Conservation (phyloP, 1,139 yeast species). For the Meyerozyma sp. region DNA sequence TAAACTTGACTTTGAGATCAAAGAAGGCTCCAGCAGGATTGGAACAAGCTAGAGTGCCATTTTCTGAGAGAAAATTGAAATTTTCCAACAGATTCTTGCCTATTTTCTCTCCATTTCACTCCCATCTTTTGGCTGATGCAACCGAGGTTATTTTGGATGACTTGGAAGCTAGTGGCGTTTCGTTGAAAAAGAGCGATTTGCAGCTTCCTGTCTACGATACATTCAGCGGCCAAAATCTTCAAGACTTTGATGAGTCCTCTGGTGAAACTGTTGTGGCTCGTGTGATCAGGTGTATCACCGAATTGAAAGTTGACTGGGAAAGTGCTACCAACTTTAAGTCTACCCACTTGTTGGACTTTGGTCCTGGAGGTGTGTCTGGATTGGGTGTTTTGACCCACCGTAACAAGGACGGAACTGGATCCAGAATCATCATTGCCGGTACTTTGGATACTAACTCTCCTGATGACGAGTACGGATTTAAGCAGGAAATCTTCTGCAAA, state of each 20-base stretch:
- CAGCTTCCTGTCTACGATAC: slow-evolving; percentile 91
- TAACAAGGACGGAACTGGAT: slow-evolving; percentile 98
- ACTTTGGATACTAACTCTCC: slow-evolving; percentile 60
- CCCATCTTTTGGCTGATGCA: slow-evolving; percentile 74
- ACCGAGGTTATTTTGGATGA: slow-evolving; percentile 63
- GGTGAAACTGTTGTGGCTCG: slow-evolving; percentile 53
- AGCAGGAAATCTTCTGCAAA: slow-evolving; percentile 72
- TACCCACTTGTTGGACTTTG: slow-evolving; percentile 91
- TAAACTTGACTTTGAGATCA: slow-evolving; percentile 85
- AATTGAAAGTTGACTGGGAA: slow-evolving; percentile 94
- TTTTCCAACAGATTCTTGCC: slow-evolving; percentile 93
- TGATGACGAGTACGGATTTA: slow-evolving; percentile 87
- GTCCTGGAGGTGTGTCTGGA: slow-evolving; percentile 99
- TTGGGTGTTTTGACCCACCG: slow-evolving; percentile 93
- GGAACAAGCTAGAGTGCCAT: slow-evolving; percentile 92
- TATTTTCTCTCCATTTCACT: slow-evolving; percentile 95
- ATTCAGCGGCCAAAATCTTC: slow-evolving; percentile 75
- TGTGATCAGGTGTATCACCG: slow-evolving; percentile 75
- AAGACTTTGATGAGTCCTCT: slow-evolving; percentile 26
- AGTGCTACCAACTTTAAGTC: slow-evolving; percentile 71
- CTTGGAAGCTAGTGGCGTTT: slow-evolving; percentile 49
- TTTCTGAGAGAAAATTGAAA: slow-evolving; percentile 86
- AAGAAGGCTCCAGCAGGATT: slow-evolving; percentile 92
- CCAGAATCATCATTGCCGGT: slow-evolving; percentile 90
- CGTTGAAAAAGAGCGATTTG: slow-evolving; percentile 51